These are phyloP conservation scores for Funneliformis caledonium DNA, from an alignment of 371 early-diverging fungal genomes.

Conservation along the genomic window DNA sequence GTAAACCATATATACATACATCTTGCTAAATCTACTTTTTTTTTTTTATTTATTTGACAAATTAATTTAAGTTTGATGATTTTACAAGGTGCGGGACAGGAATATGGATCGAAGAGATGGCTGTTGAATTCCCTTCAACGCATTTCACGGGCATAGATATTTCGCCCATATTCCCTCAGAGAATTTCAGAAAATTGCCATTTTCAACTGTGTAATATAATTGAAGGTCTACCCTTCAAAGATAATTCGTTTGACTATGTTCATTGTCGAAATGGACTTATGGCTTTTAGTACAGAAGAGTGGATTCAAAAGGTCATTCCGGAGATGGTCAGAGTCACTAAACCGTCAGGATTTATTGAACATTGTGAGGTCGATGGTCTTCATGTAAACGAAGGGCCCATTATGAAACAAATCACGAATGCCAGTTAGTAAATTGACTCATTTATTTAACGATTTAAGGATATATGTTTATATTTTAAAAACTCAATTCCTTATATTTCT, in stretches of 20 bases:
- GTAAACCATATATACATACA: not conserved
- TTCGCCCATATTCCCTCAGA: not conserved
- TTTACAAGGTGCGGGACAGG: conserved; percentile 30
- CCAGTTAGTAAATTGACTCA: not conserved
- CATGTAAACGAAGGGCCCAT: not conserved
- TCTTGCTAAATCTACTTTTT: not conserved
- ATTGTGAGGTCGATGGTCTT: conserved; percentile 1
- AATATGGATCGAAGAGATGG: conserved; percentile 53
- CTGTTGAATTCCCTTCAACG: conserved; percentile 57
- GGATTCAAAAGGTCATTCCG: not conserved
- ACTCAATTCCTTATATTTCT: not conserved
- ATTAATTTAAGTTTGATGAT: not conserved
- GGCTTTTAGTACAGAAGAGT: not conserved
- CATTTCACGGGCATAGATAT: conserved; percentile 56
- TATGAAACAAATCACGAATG: not conserved
- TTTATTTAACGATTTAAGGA: not conserved
- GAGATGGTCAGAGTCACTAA: not conserved
- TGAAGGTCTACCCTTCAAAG: not conserved
- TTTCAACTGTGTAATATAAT: not conserved
- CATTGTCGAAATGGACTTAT: not conserved
- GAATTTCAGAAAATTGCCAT: not conserved
- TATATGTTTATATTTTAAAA: too few species aligned
- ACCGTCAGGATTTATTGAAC: not conserved
- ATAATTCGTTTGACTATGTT: conserved; percentile 1
- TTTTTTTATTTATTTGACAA: too few species aligned